phyloP scores from a whole-genome alignment of 306 rosid species.

The Gastrolobium bilobum region DNA sequence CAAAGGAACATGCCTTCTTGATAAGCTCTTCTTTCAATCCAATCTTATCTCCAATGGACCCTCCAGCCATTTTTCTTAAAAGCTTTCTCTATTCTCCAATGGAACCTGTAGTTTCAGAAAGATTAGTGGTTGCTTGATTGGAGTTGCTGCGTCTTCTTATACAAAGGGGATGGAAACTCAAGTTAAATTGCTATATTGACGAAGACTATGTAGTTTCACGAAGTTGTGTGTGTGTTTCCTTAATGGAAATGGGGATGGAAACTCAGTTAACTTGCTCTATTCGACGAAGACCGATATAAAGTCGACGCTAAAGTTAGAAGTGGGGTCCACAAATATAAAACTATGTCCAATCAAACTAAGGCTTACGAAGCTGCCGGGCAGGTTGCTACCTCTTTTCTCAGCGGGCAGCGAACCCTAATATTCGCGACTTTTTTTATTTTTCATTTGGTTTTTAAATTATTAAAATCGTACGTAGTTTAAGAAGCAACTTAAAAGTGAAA shows the following conservation, averaged over 20 bases:
- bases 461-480: too few species aligned
- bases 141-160: background rate
- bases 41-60: constrained; percentile 49
- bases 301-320: background rate
- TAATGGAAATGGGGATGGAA: background rate
- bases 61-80: constrained; percentile 50
- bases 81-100: background rate
- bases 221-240: background rate
- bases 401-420: background rate
- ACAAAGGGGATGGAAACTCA: background rate
- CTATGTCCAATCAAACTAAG: background rate
- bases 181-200: background rate
- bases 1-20: constrained; percentile 48
- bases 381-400: background rate
- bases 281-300: background rate
- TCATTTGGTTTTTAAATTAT: too few species aligned
- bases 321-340: background rate
- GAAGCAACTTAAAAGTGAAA: too few species aligned
- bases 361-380: background rate
- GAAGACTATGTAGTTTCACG: background rate
- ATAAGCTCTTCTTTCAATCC: constrained; percentile 56
- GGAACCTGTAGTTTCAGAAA: background rate
- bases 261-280: too few species aligned
- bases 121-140: background rate
- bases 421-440: too few species aligned